phyloP scores from a whole-genome alignment of 2,329 filamentous ascomycete species.

The Diplodia scrobiculata region DNA sequence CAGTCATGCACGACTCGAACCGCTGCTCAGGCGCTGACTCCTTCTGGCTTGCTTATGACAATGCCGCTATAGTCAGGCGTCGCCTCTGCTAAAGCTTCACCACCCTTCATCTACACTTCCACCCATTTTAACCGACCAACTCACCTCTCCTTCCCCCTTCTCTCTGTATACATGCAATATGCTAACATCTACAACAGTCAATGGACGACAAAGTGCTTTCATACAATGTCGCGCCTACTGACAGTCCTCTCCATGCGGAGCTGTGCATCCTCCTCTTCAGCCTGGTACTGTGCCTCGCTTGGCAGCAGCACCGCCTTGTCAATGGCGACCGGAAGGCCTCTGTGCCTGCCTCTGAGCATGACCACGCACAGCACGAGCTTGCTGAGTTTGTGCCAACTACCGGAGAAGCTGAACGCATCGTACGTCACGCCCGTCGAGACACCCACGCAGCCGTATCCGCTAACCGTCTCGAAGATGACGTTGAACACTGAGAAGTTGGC shows the following conservation, averaged over 20 bases:
- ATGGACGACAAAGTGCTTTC: background rate
- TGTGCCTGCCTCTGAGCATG: slow-evolving; percentile 59
- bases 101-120: background rate
- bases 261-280: slow-evolving; percentile 42
- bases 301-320: slow-evolving; percentile 52
- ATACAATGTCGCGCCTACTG: slow-evolving; percentile 21
- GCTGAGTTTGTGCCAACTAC: slow-evolving; percentile 53
- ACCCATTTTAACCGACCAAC: background rate
- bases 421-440: slow-evolving; percentile 52
- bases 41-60: background rate
- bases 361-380: slow-evolving; percentile 59
- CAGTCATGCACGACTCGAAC: background rate
- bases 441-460: slow-evolving; percentile 47
- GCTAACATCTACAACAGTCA: background rate
- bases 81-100: too few species aligned
- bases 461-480: slow-evolving; percentile 52
- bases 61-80: background rate
- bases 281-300: slow-evolving; percentile 35
- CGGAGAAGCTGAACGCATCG: slow-evolving; percentile 51
- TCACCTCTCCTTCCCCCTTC: background rate
- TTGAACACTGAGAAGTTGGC: slow-evolving; percentile 48
- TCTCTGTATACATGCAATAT: background rate
- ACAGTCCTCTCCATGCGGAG: slow-evolving; percentile 30
- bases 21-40: slow-evolving; percentile 2
- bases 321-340: slow-evolving; percentile 58